These are phyloP conservation scores for Anthostomella pinea DNA, from an alignment of 2,329 filamentous ascomycete genomes.

Conservation along the genomic window DNA sequence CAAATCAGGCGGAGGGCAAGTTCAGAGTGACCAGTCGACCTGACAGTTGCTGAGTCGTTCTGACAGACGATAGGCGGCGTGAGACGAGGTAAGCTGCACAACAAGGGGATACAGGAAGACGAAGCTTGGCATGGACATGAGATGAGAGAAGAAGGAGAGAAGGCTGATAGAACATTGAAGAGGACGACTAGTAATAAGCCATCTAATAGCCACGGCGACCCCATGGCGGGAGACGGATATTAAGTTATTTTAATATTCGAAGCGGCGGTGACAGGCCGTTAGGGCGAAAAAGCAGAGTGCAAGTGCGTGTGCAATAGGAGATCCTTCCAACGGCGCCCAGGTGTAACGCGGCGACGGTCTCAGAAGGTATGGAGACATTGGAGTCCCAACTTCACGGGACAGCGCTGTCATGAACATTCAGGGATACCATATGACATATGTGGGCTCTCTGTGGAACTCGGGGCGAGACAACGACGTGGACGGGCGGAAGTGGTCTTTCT, in stretches of 20 bases:
- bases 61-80: constrained; percentile 1
- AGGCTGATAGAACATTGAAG: constrained; percentile 5
- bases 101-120: constrained; percentile 1
- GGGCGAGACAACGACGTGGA: constrained; percentile 26
- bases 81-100: constrained; percentile 1
- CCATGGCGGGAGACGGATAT: constrained; percentile 32
- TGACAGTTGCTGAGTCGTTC: constrained; percentile 5
- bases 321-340: constrained; percentile 30
- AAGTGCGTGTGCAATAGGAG: constrained; percentile 29
- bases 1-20: constrained; percentile 8
- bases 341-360: constrained; percentile 32
- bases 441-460: constrained; percentile 26
- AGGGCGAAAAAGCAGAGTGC: constrained; percentile 29
- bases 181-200: not conserved
- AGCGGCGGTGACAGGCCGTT: constrained; percentile 32
- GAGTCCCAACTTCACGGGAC: constrained; percentile 29
- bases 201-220: constrained; percentile 9
- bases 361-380: constrained; percentile 29
- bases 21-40: constrained; percentile 15
- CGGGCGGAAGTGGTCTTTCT: constrained; percentile 23
- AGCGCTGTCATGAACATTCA: constrained; percentile 25
- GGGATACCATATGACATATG: too few species aligned
- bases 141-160: constrained; percentile 7
- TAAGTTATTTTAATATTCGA: constrained; percentile 34
- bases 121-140: constrained; percentile 12